Evolutionary conservation across 2,329 filamentous ascomycete species (phyloP).

Genomic region (Aspergillus sp.): DNA sequence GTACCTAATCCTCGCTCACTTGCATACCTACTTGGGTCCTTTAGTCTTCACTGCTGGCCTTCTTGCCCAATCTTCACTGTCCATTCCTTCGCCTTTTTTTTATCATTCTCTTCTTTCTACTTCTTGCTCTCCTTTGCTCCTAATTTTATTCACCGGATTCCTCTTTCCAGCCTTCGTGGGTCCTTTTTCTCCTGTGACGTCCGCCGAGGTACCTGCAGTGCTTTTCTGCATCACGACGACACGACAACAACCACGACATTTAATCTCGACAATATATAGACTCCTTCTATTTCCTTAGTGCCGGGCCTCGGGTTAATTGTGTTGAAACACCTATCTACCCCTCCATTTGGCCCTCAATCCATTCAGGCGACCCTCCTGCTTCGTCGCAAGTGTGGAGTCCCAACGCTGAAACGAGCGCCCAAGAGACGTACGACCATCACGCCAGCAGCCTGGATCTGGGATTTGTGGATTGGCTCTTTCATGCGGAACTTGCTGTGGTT

Average conservation of each 20-base stretch:
- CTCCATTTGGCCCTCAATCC: slow-evolving; percentile 4
- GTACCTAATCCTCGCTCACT: slow-evolving; percentile 8
- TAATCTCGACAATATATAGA: slow-evolving; percentile 11
- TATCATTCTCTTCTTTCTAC: background rate
- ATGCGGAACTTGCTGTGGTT: background rate
- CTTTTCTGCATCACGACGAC: slow-evolving; percentile 11
- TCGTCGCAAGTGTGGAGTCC: slow-evolving; percentile 19
- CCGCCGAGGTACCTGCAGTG: background rate
- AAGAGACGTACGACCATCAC: background rate
- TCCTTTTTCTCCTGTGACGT: slow-evolving; percentile 1
- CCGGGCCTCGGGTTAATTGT: slow-evolving; percentile 13
- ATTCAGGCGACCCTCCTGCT: slow-evolving; percentile 11
- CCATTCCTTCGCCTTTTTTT: background rate
- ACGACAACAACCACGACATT: slow-evolving; percentile 15
- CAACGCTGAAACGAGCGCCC: slow-evolving; percentile 17
- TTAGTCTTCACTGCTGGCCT: background rate
- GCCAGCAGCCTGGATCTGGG: background rate
- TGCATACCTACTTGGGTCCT: slow-evolving; percentile 2
- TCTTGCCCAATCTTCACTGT: slow-evolving; percentile 3
- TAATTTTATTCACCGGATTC: background rate
- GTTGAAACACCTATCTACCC: slow-evolving; percentile 17
- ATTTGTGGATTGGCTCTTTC: background rate
- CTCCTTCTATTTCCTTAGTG: background rate
- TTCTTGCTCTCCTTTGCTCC: slow-evolving; percentile 3
- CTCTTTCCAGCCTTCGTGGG: background rate